phyloP scores from a whole-genome alignment of 2,329 filamentous ascomycete genomes.

The Stachybotrys echinatus region DNA sequence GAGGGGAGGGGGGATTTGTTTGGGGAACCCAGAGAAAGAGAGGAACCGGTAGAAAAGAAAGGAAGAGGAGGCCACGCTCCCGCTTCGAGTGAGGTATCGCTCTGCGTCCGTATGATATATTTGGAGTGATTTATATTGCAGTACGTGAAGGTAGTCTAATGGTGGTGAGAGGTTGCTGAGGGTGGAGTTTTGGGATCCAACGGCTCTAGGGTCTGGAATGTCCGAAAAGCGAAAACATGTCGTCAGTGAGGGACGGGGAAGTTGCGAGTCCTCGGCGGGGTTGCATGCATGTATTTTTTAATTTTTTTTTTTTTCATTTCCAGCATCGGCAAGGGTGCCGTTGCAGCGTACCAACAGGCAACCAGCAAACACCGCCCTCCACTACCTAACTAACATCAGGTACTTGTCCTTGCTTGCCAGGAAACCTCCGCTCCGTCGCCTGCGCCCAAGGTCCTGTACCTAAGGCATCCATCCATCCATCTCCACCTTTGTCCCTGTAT shows the following conservation, averaged over 20 bases:
- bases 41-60: neutral
- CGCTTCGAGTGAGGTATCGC: conserved; percentile 4
- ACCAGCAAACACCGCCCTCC: no score
- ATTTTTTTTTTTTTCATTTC: neutral
- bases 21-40: no score
- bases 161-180: conserved; percentile 4
- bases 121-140: no score
- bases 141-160: neutral
- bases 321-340: neutral
- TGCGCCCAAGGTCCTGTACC: no score
- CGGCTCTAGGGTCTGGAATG: neutral
- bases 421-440: no score
- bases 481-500: no score
- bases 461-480: no score
- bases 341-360: no score
- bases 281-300: neutral
- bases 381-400: no score
- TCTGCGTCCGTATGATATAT: no score
- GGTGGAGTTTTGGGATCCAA: neutral
- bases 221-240: conserved; percentile 20
- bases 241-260: conserved; percentile 26
- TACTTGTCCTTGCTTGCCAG: no score
- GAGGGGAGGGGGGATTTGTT: conserved; percentile 1
- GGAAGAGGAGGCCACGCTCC: neutral
- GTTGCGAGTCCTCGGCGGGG: neutral